Base-by-base conservation (phyloP, 108 stramenopile species). In the Pseudonitzschia multistriata region DNA sequence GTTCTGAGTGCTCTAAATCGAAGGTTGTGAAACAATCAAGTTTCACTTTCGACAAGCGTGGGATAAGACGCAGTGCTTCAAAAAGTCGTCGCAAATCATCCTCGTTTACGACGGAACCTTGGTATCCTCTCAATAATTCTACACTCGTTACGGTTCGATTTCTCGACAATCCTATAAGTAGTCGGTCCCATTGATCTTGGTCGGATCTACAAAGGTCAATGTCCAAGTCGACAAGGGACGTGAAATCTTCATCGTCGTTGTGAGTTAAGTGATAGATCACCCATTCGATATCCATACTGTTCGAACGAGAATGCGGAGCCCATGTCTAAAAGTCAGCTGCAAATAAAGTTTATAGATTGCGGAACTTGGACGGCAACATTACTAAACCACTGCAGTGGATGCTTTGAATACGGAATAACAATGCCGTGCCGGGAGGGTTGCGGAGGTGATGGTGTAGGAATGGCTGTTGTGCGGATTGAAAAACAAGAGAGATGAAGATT, bases 131-230 rank as follows among this genome's bases (percentile, higher is more conserved):
- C 29, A n/a, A 59, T 35, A 59, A 33, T 59, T 59, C 57, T 27
- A 59, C 35, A 35, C 13, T 59, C 5, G 14, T 33, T 35, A 59
- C 22, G 31, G 57, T 59, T 59, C 34, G 35, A 59, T 59, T 59
- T 6, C 57, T 25, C 13, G 33, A 35, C 29, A 59, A 59, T 33
- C 57, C 57, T 10, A 8, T 33, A 17, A 59, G n/a, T 3, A 59
- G 35, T 35, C 57, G 57, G 34, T 59, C 34, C 57, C 57, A 59
- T 59, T 59, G 57, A 35, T 59, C 57, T 19, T 59, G 33, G 13
- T 59, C 57, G 10, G 57, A 59, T 59, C 57, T 34, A 33, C 57
- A 59, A 35, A 59, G 57, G 57, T 59, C 57, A 33, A 59, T 33
- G 29, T 59, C 57, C 34, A 59, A 33, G 29, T 59, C 57, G 13